Percentiles rank a stretch among this genome's conserved stretches.
Conservation (phyloP, 2,329 filamentous ascomycete species). For the Chrysosporium queenslandicum region DNA sequence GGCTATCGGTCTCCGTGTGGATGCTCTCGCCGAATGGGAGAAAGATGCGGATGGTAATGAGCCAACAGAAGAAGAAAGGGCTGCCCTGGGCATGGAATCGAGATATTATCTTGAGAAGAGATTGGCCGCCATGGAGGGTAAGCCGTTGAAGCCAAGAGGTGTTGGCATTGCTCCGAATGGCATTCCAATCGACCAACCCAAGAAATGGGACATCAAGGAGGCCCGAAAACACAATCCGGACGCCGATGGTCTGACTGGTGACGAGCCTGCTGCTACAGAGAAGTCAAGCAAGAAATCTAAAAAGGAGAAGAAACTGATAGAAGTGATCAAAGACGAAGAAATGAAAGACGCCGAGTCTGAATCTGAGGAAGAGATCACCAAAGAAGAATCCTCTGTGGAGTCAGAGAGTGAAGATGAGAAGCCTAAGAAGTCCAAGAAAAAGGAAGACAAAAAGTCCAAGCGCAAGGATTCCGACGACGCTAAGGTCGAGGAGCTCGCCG, state of each 20-base stretch:
- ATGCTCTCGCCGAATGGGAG: slow-evolving; percentile 73
- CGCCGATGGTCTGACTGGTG: slow-evolving; percentile 69
- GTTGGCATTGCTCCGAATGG: slow-evolving; percentile 66
- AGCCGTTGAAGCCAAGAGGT: slow-evolving; percentile 69
- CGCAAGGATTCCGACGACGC: slow-evolving; percentile 38
- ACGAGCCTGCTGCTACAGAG: slow-evolving; percentile 46
- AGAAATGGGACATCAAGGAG: slow-evolving; percentile 87
- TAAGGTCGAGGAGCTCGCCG: slow-evolving; percentile 51
- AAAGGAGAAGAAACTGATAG: slow-evolving; percentile 40
- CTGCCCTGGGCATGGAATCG: slow-evolving; percentile 60
- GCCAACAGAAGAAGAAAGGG: slow-evolving; percentile 79
- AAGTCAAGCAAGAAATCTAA: slow-evolving; percentile 33
- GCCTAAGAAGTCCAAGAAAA: slow-evolving; percentile 13
- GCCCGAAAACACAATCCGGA: slow-evolving; percentile 89
- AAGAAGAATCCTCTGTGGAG: slow-evolving; percentile 21
- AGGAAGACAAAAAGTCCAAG: slow-evolving; percentile 27
- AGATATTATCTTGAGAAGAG: slow-evolving; percentile 42
- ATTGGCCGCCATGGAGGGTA: slow-evolving; percentile 63
- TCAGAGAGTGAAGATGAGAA: slow-evolving; percentile 32
- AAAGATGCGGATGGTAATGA: slow-evolving; percentile 53
- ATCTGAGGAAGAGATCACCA: slow-evolving; percentile 24
- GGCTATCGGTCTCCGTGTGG: slow-evolving; percentile 82
- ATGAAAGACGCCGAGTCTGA: slow-evolving; percentile 35
- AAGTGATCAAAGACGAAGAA: slow-evolving; percentile 39
- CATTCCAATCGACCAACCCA: slow-evolving; percentile 49